Base-by-base conservation (phyloP, 768 basidiomycete species). In the Hypsizygus marmoreus region DNA sequence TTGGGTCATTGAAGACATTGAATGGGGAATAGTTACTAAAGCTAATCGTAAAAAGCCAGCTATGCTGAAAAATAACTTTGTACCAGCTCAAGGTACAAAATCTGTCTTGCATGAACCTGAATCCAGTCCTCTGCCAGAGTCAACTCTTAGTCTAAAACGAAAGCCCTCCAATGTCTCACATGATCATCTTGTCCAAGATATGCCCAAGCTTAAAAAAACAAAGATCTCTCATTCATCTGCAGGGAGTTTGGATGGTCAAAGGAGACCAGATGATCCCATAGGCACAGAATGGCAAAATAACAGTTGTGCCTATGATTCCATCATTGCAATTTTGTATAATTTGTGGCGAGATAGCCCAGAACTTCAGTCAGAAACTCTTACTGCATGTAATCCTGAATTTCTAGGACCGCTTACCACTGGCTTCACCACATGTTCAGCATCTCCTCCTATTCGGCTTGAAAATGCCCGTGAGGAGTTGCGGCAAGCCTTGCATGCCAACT, bases 281-380 rank as follows among this genome's bases (percentile, higher is more conserved):
- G 57, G 56, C 14, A 43, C 50, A 31, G 29, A 17, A 25, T 65
- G 63, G 63, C 36, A 38, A 24, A 22, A 55, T 16, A 60, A 62
- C 28, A 67, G 65, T 30, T 68, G 65, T 56, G 59, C 61, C 8
- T 68, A 68, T 55, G 67, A 68, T 41, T n/a, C 57, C 10, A 26
- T 58, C 3, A 41, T 68, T 20, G 45, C 56, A 1, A 41, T 58
- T 4, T 34, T 68, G 4, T 59, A 42, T 43, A 36, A 55, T 35
- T 36, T 61, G 11, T 64, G 57, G 61, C n/a, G n/a, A n/a, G n/a
- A n/a, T n/a, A n/a, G n/a, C n/a, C n/a, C n/a, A n/a, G n/a, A n/a
- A n/a, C n/a, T n/a, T n/a, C n/a, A n/a, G n/a, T n/a, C n/a, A n/a
- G n/a, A n/a, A n/a, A n/a, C n/a, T n/a, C n/a, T n/a, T n/a, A n/a